Base-by-base conservation (phyloP, 805 yeast genomes). In the Metschnikowia anglica region DNA sequence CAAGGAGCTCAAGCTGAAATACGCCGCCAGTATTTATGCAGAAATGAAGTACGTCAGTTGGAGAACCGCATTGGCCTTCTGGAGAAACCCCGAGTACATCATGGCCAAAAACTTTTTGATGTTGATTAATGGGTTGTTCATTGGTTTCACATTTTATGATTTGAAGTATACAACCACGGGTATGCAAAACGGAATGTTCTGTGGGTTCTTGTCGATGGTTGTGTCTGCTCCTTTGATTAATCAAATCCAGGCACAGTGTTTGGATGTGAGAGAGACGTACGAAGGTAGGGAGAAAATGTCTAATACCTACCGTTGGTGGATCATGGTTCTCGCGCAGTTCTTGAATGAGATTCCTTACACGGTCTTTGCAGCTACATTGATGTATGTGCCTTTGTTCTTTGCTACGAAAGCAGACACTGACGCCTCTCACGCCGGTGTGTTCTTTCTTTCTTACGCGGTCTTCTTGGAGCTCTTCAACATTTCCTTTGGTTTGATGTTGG, bases 281-380 rank as follows among this genome's bases (percentile, higher is more conserved):
- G 90, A 84, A 60, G 85, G 77, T 11, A 73, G 91, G 55, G 91
- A 85, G 57, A 71, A 79, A 16, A 75, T 80, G 45, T 80, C 87
- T 4, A 83, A 83, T 56, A 85, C 86, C 30, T 85, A 80, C 67
- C 84, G 81, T 54, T 85, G 90, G 90, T 68, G 80, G 20, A 61
- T 75, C 30, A 61, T 85, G 61, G 55, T 82, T 36, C 37, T 81
- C 15, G 61, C 83, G 5, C 81, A 81, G 53, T 68, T 68, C 47
- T 30, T 78, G 15, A 72, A 71, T 46, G 91, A 85, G 58, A 52
- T 81, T 16, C 88, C 89, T 2, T 85, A 79, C 63, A 74, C 58
- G 15, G 26, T 61, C 10, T 41, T 60, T 28, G 60, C 58, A 17
- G 56, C 59, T 2, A 50, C 62, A 4, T 38, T 68, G 62, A 46